Evolutionary conservation across 2,329 filamentous ascomycete species (phyloP).

Genomic region (Cordyceps cateniannulata): DNA sequence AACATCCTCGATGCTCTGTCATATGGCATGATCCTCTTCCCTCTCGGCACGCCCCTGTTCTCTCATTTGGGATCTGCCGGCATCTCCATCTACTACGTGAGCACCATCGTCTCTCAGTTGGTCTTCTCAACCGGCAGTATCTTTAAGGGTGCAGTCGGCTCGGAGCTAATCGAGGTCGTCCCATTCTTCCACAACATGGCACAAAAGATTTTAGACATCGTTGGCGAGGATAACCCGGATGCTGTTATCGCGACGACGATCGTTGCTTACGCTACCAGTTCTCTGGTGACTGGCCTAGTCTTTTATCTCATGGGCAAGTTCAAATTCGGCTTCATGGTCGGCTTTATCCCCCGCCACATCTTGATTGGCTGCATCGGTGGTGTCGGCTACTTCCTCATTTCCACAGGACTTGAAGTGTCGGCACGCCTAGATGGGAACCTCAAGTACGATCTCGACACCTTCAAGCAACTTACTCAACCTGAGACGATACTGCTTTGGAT

Average conservation of each 20-base stretch:
- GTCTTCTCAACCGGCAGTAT: conserved; percentile 82
- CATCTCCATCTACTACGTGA: conserved; percentile 98
- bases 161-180: conserved; percentile 97
- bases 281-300: conserved; percentile 81
- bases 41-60: conserved; percentile 81
- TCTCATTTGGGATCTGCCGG: conserved; percentile 81
- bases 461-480: conserved; percentile 64
- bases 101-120: conserved; percentile 88
- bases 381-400: conserved; percentile 88
- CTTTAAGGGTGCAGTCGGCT: conserved; percentile 87
- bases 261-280: conserved; percentile 81
- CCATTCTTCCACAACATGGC: conserved; percentile 99
- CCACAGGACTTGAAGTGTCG: conserved; percentile 89
- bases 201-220: conserved; percentile 68
- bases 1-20: conserved; percentile 94
- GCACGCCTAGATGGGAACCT: conserved; percentile 81
- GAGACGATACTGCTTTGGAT: conserved; percentile 80
- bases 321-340: conserved; percentile 84
- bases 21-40: conserved; percentile 95
- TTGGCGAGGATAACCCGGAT: conserved; percentile 75
- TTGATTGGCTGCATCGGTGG: conserved; percentile 95
- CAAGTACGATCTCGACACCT: conserved; percentile 70
- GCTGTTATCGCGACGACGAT: conserved; percentile 93
- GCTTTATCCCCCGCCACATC: conserved; percentile 95
- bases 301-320: conserved; percentile 89